Base-by-base conservation (phyloP, 768 basidiomycete species). In the Mycena leptocephala region DNA sequence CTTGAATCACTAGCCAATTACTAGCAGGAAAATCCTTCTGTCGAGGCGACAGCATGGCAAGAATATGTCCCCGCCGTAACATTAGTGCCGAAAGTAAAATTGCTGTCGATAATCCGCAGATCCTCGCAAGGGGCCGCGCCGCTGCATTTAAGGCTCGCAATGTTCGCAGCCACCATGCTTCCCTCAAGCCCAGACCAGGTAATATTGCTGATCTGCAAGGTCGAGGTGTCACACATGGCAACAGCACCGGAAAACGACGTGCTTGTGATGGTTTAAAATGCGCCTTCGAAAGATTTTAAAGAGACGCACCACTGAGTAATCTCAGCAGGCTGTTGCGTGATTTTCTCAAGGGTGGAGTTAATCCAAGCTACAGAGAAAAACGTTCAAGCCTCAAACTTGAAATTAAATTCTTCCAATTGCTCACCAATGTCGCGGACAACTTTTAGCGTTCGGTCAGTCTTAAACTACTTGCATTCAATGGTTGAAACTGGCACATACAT, bases 121-220 rank as follows among this genome's bases (percentile, higher is more conserved):
- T 75, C 63, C 37, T 65, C 58, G 53, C 85, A 86, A 22, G 84
- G 84, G 14, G 79, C 82, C 3, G 82, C 80, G n/a, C 81, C 84
- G 48, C 85, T 85, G 77, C 85, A 86, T 68, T 84, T 79, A 35
- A 86, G 48, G 30, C 69, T 76, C 33, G 83, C 84, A 8, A 85
- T 80, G 5, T 72, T 74, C 1, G 81, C 76, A 3, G 74, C 69
- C 10, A 82, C 73, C 35, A 80, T 83, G 28, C 82, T 84, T 1
- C 74, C 72, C 71, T 81, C 78, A 6, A 77, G 80, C 5, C 80
- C 82, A 16, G 68, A 70, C 84, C 84, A 84, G 28, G 82, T 83
- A 24, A 86, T 76, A 65, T 85, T 79, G 16, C 82, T 83, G 26
- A 86, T 78, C 72, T 84, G 83, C 77, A 86, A 82, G n/a, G 80